Conservation (phyloP, 2,329 filamentous ascomycete genomes). For the Hymenoscyphus albidus region DNA sequence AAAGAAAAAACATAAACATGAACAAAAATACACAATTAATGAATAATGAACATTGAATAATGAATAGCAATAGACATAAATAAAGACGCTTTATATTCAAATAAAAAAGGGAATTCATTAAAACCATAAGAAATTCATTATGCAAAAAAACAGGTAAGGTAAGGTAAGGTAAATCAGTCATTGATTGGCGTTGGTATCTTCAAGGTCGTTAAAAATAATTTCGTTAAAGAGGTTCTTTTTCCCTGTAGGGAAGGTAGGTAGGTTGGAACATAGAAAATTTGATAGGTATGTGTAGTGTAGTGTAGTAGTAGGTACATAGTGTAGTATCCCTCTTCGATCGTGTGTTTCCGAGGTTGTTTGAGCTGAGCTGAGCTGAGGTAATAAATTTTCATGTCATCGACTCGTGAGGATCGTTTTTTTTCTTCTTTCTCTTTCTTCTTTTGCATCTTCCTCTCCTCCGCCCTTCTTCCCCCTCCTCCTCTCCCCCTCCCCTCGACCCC, state of each 20-base stretch:
- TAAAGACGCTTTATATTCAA: too few relatives aligned
- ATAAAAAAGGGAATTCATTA: not conserved
- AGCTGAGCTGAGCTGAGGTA: too few relatives aligned
- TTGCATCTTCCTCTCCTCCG: not conserved
- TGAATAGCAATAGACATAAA: not conserved
- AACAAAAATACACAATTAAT: too few relatives aligned
- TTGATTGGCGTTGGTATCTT: slow-evolving; percentile 9
- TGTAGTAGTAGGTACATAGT: too few relatives aligned
- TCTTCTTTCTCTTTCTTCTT: not conserved
- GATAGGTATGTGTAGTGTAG: too few relatives aligned
- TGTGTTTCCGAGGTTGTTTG: too few relatives aligned
- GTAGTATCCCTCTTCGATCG: too few relatives aligned
- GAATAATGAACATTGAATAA: not conserved
- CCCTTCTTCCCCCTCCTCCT: not conserved
- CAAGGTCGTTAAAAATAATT: slow-evolving; percentile 13
- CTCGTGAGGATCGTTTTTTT: slow-evolving; percentile 1
- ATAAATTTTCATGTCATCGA: not conserved
- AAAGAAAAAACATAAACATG: too few relatives aligned
- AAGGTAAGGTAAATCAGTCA: too few relatives aligned
- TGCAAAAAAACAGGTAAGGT: too few relatives aligned
- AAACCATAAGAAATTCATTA: not conserved
- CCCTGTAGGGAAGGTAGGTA: not conserved
- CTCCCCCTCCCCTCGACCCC: not conserved
- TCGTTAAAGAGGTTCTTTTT: not conserved
- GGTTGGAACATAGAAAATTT: too few relatives aligned